phyloP scores from a whole-genome alignment of 1,284 basidiomycete genomes.

The Trametes polyzona region DNA sequence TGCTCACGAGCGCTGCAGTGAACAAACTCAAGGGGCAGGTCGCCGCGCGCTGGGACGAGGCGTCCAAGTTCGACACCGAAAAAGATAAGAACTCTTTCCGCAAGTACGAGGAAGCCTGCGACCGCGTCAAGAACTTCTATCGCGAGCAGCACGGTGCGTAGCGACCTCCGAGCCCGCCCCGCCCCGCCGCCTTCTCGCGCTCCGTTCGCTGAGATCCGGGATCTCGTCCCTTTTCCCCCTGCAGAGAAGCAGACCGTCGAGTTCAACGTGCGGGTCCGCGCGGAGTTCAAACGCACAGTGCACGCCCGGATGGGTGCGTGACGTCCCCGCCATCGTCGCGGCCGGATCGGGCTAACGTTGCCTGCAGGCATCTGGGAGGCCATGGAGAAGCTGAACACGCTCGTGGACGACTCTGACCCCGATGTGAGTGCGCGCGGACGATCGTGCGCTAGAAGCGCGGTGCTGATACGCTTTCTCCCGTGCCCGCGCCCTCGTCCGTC shows the following conservation, averaged over 20 bases:
- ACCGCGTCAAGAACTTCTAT: slow-evolving; percentile 87
- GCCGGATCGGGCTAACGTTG: slow-evolving; percentile 3
- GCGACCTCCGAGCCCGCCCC: too few species aligned
- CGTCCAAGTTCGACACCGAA: slow-evolving; percentile 68
- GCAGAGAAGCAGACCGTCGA: slow-evolving; percentile 86
- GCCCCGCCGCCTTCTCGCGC: not conserved
- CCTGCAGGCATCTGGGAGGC: slow-evolving; percentile 77
- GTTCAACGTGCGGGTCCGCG: slow-evolving; percentile 79
- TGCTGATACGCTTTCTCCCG: not conserved
- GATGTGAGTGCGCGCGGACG: slow-evolving; percentile 53
- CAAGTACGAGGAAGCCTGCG: slow-evolving; percentile 79
- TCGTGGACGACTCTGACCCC: slow-evolving; percentile 89
- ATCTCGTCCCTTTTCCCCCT: not conserved
- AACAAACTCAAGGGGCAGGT: slow-evolving; percentile 65
- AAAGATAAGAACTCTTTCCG: slow-evolving; percentile 81
- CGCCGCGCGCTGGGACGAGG: slow-evolving; percentile 52
- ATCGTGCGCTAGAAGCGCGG: slow-evolving; percentile 1
- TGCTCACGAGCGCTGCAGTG: slow-evolving; percentile 44
- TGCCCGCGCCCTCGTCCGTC: slow-evolving; percentile 9
- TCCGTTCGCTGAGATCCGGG: not conserved
- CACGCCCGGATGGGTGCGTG: slow-evolving; percentile 65
- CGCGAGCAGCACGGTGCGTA: slow-evolving; percentile 81
- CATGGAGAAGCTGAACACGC: slow-evolving; percentile 87
- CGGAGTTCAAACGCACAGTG: slow-evolving; percentile 68
- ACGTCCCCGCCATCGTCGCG: slow-evolving; percentile 1